phyloP scores from a whole-genome alignment of 169 alveolate genomes.

The Cryptosporidium sp. region DNA sequence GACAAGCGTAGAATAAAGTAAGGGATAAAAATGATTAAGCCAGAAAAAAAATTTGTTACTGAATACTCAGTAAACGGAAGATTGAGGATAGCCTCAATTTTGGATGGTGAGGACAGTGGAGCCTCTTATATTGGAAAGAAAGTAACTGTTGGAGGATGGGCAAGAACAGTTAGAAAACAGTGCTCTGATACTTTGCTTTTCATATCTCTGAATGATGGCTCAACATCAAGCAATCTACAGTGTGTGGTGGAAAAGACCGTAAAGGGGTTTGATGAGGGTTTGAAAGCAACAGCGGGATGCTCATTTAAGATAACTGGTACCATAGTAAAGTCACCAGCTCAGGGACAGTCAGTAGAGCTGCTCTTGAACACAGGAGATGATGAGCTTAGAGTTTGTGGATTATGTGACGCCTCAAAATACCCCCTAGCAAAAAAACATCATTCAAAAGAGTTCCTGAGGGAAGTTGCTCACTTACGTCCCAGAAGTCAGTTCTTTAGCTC shows the following conservation, averaged over 20 bases:
- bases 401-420: constrained; percentile 91
- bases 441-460: constrained; percentile 93
- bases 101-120: constrained; percentile 56
- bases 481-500: constrained; percentile 95
- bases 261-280: constrained; percentile 83
- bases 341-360: constrained; percentile 89
- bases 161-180: constrained; percentile 91
- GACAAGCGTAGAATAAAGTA: neutral
- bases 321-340: constrained; percentile 93
- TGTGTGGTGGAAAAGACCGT: constrained; percentile 91
- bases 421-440: constrained; percentile 96
- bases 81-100: constrained; percentile 52
- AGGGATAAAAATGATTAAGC: neutral
- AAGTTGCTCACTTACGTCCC: constrained; percentile 97
- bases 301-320: constrained; percentile 89
- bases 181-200: constrained; percentile 94
- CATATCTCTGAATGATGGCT: constrained; percentile 96
- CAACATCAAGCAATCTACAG: constrained; percentile 90
- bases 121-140: constrained; percentile 55
- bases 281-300: constrained; percentile 86
- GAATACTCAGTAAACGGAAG: constrained; percentile 49
- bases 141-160: constrained; percentile 96
- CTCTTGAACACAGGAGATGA: constrained; percentile 78
- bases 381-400: constrained; percentile 85
- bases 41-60: constrained; percentile 1